A percentile compares a stretch with the other conserved stretches of the same genome.
phyloP scores from a whole-genome alignment of 768 basidiomycete genomes.

The Boletus tylopilopsis region DNA sequence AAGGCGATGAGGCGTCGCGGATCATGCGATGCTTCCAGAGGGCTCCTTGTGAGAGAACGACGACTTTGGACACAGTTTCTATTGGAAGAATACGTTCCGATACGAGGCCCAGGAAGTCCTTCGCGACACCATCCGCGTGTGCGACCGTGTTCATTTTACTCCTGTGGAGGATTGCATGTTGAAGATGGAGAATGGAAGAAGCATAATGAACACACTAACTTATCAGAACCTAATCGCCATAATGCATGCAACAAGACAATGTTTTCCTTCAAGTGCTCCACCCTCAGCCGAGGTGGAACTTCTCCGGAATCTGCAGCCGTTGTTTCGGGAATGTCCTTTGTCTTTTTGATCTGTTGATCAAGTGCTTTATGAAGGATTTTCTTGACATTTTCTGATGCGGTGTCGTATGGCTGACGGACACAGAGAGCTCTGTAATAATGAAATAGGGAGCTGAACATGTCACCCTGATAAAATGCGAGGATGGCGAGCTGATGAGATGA shows the following conservation, averaged over 20 bases:
- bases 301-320: slow-evolving; percentile 28
- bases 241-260: slow-evolving; percentile 75
- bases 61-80: slow-evolving; percentile 71
- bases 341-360: slow-evolving; percentile 51
- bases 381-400: slow-evolving; percentile 81
- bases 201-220: slow-evolving; percentile 39
- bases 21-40: slow-evolving; percentile 83
- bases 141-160: slow-evolving; percentile 44
- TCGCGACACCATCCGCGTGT: slow-evolving; percentile 45
- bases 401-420: slow-evolving; percentile 80
- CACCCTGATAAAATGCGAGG: slow-evolving; percentile 77
- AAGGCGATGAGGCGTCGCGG: slow-evolving; percentile 41
- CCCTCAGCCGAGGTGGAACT: slow-evolving; percentile 47
- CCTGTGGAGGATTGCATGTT: slow-evolving; percentile 9
- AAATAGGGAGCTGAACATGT: slow-evolving; percentile 74
- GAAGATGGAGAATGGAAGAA: not conserved
- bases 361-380: slow-evolving; percentile 65
- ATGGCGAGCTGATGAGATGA: slow-evolving; percentile 96
- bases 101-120: slow-evolving; percentile 59
- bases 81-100: slow-evolving; percentile 66
- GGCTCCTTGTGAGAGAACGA: slow-evolving; percentile 74
- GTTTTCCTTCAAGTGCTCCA: slow-evolving; percentile 68
- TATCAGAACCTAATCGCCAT: slow-evolving; percentile 54
- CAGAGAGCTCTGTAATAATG: slow-evolving; percentile 93
- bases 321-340: slow-evolving; percentile 37